Conservation (phyloP, 306 rosid species). For the Gillenia trifoliata region DNA sequence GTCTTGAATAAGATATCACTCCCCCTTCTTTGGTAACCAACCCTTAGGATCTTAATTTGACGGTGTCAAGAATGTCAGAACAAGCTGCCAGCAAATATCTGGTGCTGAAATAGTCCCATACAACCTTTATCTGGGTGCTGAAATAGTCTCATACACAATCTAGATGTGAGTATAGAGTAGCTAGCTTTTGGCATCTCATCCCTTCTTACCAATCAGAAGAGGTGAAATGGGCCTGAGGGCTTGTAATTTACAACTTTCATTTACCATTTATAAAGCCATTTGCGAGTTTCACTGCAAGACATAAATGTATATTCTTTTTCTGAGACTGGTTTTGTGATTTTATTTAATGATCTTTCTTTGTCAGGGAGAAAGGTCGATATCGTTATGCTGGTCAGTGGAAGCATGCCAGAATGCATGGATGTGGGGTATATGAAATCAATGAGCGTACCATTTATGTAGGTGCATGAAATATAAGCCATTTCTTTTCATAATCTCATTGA, state of each 20-base stretch:
- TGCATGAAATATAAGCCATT: conserved; percentile 22
- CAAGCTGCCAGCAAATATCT: background rate
- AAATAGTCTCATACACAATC: background rate
- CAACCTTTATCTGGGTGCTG: too few relatives aligned
- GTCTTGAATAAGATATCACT: background rate
- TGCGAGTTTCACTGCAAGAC: background rate
- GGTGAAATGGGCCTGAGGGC: background rate
- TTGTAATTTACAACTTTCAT: background rate
- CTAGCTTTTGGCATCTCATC: background rate
- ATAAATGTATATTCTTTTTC: background rate
- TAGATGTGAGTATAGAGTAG: too few relatives aligned
- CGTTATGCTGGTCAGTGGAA: conserved; percentile 98
- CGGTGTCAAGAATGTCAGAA: background rate
- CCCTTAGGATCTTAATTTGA: background rate
- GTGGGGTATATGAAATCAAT: conserved; percentile 78
- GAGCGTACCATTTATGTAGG: conserved; percentile 70
- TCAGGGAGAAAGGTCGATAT: conserved; percentile 91
- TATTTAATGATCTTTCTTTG: conserved; percentile 21
- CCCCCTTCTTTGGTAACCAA: background rate
- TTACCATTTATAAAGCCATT: background rate
- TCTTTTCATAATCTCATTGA: conserved; percentile 8
- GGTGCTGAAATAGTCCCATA: background rate
- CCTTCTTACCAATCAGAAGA: background rate
- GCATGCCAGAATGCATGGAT: conserved; percentile 96
- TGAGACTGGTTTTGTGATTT: conserved; percentile 16